Conservation (phyloP, 305 asterid genomes). For the Nicotiana rustica region DNA sequence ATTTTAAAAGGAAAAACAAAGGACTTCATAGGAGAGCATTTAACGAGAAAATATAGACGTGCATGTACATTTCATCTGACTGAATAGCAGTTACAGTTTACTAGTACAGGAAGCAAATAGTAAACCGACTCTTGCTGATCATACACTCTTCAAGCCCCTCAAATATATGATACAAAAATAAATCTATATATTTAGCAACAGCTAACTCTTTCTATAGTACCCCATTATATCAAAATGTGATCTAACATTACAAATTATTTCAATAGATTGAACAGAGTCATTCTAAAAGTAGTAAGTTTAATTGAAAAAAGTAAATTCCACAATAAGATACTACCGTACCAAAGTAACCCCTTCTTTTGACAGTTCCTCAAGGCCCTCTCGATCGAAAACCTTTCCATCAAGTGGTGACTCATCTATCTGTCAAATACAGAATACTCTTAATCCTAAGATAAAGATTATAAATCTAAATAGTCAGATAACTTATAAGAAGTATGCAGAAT, state of each 20-base stretch:
- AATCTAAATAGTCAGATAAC: conserved; percentile 31
- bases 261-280: conserved; percentile 20
- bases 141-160: conserved; percentile 21
- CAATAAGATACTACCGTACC: conserved; percentile 59
- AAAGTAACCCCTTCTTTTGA: conserved; percentile 98
- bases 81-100: background rate
- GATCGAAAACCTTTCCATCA: conserved; percentile 93
- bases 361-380: conserved; percentile 93
- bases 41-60: background rate
- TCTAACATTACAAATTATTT: background rate
- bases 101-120: background rate
- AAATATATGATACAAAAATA: background rate
- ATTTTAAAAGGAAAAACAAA: background rate
- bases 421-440: conserved; percentile 44
- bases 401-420: conserved; percentile 98
- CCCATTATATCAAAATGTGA: background rate
- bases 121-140: background rate
- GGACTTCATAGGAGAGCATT: background rate
- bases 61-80: conserved; percentile 3
- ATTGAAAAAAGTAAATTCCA: conserved; percentile 25
- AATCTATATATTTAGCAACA: background rate
- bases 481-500: conserved; percentile 33
- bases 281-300: conserved; percentile 1
- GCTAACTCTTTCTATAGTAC: background rate
- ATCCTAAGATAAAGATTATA: conserved; percentile 31